Conservation (phyloP, 139 green algal genomes). For the Zygnema cylindricum region DNA sequence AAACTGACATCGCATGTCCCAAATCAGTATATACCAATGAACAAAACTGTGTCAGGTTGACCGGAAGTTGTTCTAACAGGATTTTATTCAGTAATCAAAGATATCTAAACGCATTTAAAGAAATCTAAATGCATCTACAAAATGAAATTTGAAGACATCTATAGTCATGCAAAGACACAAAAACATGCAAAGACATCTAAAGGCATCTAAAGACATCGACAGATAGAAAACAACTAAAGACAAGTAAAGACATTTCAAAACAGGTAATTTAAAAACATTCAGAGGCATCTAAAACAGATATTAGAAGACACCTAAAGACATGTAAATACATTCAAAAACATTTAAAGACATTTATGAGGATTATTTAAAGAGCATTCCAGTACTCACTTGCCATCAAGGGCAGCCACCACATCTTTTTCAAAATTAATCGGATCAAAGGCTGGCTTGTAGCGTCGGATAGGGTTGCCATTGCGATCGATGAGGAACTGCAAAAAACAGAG, state of each 20-base stretch:
- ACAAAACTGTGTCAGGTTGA: background rate
- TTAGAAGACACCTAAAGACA: background rate
- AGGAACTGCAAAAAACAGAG: conserved; percentile 71
- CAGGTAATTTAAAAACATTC: background rate
- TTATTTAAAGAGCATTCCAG: too few relatives aligned
- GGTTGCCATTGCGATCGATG: conserved; percentile 73
- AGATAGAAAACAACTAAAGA: background rate
- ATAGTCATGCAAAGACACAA: too few relatives aligned
- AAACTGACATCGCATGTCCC: conserved; percentile 2
- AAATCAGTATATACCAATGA: background rate
- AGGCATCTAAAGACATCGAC: too few relatives aligned
- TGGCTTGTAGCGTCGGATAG: conserved; percentile 82
- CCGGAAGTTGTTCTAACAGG: background rate
- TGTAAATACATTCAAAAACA: background rate
- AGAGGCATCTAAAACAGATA: background rate
- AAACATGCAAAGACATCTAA: too few relatives aligned
- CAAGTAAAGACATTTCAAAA: background rate
- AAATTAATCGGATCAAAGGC: conserved; percentile 74
- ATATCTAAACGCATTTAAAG: too few relatives aligned
- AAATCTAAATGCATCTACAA: too few relatives aligned
- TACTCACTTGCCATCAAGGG: conserved; percentile 29
- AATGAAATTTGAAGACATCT: too few relatives aligned
- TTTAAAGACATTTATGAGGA: background rate
- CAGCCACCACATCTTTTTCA: conserved; percentile 52
- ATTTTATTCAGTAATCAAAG: background rate